phyloP scores from a whole-genome alignment of 2,329 filamentous ascomycete genomes.

The Chalaropsis thielavioides region DNA sequence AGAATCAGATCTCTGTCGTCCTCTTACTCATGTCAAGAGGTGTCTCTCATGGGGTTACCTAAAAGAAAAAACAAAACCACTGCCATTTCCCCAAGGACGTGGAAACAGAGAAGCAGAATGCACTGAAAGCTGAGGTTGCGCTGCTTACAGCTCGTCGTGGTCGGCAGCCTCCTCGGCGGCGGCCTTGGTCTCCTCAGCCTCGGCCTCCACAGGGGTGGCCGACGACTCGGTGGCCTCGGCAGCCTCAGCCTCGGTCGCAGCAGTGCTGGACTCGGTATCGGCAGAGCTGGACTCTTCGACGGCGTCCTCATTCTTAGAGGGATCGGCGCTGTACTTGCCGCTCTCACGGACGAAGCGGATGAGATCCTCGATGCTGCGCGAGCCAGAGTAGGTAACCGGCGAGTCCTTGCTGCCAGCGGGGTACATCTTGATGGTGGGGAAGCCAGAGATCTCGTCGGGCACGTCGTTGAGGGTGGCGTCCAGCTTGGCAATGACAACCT shows the following conservation, averaged over 20 bases:
- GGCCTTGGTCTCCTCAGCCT: constrained; percentile 28
- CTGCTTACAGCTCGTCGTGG: constrained; percentile 64
- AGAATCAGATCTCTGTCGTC: background rate
- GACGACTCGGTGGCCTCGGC: constrained; percentile 28
- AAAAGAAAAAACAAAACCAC: background rate
- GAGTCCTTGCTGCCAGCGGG: constrained; percentile 74
- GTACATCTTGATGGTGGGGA: constrained; percentile 99
- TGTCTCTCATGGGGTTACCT: background rate
- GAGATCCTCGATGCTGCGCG: constrained; percentile 81
- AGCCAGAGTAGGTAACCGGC: constrained; percentile 75
- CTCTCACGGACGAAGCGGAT: constrained; percentile 88
- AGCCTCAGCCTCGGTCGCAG: constrained; percentile 32
- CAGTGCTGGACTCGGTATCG: constrained; percentile 29
- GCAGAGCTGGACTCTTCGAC: constrained; percentile 32
- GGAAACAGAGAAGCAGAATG: background rate
- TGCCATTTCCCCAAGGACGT: background rate
- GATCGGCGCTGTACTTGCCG: constrained; percentile 70
- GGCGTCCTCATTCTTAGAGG: constrained; percentile 38
- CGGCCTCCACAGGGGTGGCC: constrained; percentile 26
- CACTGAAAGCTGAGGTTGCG: background rate
- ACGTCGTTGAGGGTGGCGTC: constrained; percentile 94
- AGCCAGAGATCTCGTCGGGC: constrained; percentile 89
- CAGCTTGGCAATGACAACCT: constrained; percentile 91
- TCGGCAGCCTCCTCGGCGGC: constrained; percentile 26
- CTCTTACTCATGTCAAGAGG: too few relatives aligned